Percentiles rank a stretch among this genome's conserved stretches.
These are phyloP conservation scores for Microbotryum scabiosae DNA, from an alignment of 1,284 basidiomycete species.

Conservation along the genomic window DNA sequence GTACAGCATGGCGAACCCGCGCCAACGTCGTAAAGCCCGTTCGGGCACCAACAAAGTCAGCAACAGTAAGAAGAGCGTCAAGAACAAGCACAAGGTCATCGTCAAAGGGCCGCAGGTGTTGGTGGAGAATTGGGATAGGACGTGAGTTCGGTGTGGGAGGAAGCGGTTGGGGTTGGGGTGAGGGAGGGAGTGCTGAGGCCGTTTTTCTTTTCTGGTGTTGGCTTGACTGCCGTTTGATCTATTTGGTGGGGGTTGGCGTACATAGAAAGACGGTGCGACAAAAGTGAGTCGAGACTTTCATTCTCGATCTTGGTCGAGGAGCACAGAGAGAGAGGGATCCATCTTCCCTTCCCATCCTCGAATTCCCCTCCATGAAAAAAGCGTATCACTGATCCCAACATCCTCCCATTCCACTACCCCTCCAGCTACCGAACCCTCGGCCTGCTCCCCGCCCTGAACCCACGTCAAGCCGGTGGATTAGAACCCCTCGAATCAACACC, in stretches of 20 bases:
- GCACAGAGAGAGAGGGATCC: not conserved
- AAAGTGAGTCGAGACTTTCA: conserved; percentile 56
- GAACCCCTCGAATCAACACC: conserved; percentile 40
- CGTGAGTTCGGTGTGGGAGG: conserved; percentile 9
- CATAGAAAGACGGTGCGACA: conserved; percentile 71
- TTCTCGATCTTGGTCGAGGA: not conserved
- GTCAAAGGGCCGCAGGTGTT: conserved; percentile 26
- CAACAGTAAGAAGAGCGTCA: conserved; percentile 7
- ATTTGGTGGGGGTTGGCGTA: not conserved
- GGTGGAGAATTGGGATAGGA: conserved; percentile 27
- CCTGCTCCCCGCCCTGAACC: conserved; percentile 58
- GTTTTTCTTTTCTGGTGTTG: not conserved
- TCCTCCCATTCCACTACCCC: not conserved
- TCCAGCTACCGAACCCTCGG: conserved; percentile 69
- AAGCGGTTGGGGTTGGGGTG: not conserved
- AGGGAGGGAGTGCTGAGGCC: not conserved
- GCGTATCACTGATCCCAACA: not conserved
- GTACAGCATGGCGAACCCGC: conserved; percentile 30
- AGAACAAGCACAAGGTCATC: conserved; percentile 31
- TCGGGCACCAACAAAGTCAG: conserved; percentile 28
- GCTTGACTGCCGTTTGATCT: not conserved
- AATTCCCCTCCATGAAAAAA: not conserved
- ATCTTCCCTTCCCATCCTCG: too few relatives aligned
- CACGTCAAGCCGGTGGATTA: conserved; percentile 38
- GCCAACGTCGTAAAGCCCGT: conserved; percentile 32